Evolutionary conservation across 352 stramenopile species (phyloP).

Genomic region (Phytophthora rubi): DNA sequence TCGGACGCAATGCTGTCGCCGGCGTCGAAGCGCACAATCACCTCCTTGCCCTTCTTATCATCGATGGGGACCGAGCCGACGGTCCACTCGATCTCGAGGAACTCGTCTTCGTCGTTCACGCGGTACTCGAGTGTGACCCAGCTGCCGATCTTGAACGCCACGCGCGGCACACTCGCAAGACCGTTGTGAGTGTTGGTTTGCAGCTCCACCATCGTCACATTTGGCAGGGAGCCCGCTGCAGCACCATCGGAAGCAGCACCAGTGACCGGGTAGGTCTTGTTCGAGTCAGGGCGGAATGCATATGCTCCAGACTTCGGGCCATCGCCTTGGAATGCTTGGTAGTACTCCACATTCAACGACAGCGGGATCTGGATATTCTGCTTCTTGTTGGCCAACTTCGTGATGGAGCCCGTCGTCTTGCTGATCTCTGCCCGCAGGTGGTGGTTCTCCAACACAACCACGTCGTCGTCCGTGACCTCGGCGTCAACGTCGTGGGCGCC

Average conservation of each 20-base stretch:
- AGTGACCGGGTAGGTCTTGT: slow-evolving; percentile 60
- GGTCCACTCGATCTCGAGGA: slow-evolving; percentile 96
- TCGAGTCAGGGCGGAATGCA: slow-evolving; percentile 93
- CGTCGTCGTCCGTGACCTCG: slow-evolving; percentile 13
- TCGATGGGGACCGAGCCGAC: slow-evolving; percentile 78
- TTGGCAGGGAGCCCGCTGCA: slow-evolving; percentile 10
- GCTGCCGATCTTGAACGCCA: slow-evolving; percentile 78
- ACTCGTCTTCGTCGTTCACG: slow-evolving; percentile 84
- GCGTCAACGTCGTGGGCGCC: slow-evolving; percentile 1
- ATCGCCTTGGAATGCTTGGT: slow-evolving; percentile 62
- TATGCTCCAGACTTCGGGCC: slow-evolving; percentile 95
- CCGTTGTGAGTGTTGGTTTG: slow-evolving; percentile 26
- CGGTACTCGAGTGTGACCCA: slow-evolving; percentile 94
- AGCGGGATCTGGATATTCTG: slow-evolving; percentile 68
- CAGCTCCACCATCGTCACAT: slow-evolving; percentile 56
- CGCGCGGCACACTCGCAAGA: slow-evolving; percentile 42
- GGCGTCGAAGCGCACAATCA: slow-evolving; percentile 93
- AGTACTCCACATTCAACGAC: slow-evolving; percentile 62
- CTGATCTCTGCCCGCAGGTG: slow-evolving; percentile 61
- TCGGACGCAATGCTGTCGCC: slow-evolving; percentile 59
- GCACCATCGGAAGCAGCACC: slow-evolving; percentile 12
- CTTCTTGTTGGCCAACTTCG: slow-evolving; percentile 75
- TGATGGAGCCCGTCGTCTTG: slow-evolving; percentile 56
- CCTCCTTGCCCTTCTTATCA: slow-evolving; percentile 93
- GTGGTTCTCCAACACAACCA: slow-evolving; percentile 70